These are phyloP conservation scores for Cenchrus americanus DNA, from an alignment of 176 grass and related monocot species.

Conservation along the genomic window DNA sequence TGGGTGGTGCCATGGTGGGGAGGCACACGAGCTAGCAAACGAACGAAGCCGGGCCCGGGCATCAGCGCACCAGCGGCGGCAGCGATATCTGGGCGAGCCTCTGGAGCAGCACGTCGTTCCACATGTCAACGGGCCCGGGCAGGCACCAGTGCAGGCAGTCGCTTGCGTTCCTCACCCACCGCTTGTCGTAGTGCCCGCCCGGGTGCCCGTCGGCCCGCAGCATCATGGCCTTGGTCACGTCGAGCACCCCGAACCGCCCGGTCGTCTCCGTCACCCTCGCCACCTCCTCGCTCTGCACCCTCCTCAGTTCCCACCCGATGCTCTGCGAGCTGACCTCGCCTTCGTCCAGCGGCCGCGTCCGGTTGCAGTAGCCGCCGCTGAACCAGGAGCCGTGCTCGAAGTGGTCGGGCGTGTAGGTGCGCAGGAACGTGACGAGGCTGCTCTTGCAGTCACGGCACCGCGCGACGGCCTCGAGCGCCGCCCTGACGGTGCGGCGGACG, in stretches of 20 bases:
- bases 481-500: conserved; percentile 44
- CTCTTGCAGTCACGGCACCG: conserved; percentile 39
- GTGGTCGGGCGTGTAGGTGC: conserved; percentile 65
- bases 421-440: conserved; percentile 44
- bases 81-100: conserved; percentile 14
- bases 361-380: conserved; percentile 62
- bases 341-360: conserved; percentile 57
- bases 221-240: conserved; percentile 95
- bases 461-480: conserved; percentile 48
- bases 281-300: conserved; percentile 65
- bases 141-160: conserved; percentile 90
- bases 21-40: background rate
- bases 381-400: conserved; percentile 76
- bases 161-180: conserved; percentile 56
- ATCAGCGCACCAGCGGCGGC: background rate
- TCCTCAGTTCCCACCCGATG: conserved; percentile 58
- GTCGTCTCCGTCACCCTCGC: conserved; percentile 19
- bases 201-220: conserved; percentile 85
- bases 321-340: background rate
- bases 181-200: conserved; percentile 53
- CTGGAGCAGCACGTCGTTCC: conserved; percentile 64
- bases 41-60: background rate
- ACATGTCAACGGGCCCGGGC: conserved; percentile 79
- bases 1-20: no score
- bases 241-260: conserved; percentile 56